Conservation (phyloP, 805 yeast species). For the Wickerhamomyces ciferrii region DNA sequence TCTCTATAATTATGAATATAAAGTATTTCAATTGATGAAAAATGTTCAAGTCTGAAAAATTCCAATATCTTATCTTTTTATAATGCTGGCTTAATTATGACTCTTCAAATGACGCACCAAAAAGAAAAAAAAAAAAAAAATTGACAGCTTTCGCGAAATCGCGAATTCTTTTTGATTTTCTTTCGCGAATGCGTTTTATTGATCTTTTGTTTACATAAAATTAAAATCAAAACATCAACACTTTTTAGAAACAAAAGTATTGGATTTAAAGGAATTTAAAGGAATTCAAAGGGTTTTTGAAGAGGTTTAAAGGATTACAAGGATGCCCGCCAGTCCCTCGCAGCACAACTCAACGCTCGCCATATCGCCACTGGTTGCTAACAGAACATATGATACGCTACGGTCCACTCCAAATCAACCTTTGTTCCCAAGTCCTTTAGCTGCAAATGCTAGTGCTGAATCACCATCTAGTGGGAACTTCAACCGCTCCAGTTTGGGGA, state of each 20-base stretch:
- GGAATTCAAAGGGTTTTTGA: neutral
- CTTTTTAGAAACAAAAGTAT: neutral
- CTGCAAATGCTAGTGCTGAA: slow-evolving; percentile 29
- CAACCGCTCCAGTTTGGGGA: too few relatives aligned
- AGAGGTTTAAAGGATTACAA: too few relatives aligned
- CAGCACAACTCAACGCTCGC: slow-evolving; percentile 72
- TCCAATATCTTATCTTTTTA: neutral
- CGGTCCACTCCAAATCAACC: slow-evolving; percentile 46
- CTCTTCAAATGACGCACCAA: neutral
- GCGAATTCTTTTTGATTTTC: neutral
- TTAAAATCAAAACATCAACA: neutral
- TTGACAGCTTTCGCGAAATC: too few relatives aligned
- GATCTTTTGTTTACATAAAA: neutral
- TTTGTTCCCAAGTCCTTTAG: slow-evolving; percentile 25
- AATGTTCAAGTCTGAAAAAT: too few relatives aligned
- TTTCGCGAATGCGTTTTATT: neutral
- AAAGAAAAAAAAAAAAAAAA: neutral
- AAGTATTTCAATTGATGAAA: too few relatives aligned
- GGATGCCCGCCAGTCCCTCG: slow-evolving; percentile 28
- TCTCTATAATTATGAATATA: too few relatives aligned
- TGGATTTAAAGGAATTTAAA: too few relatives aligned
- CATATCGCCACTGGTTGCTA: slow-evolving; percentile 57
- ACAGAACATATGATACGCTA: slow-evolving; percentile 29
- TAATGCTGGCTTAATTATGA: neutral
- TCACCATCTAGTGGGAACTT: neutral